Percentiles rank a stretch among this genome's conserved stretches.
Evolutionary conservation across 768 basidiomycete genomes (phyloP).

Genomic region (Macrolepiota dolichaula): DNA sequence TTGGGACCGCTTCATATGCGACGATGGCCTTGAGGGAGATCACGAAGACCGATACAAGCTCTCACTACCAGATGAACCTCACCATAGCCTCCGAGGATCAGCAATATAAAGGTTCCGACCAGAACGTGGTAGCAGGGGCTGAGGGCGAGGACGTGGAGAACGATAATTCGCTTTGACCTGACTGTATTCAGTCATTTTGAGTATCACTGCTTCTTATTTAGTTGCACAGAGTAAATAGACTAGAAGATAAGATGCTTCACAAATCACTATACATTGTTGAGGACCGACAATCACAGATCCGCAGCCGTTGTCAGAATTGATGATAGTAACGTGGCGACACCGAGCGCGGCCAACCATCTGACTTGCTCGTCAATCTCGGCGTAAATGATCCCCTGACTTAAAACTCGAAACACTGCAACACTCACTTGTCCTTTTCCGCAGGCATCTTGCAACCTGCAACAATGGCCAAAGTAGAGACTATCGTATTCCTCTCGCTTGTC

Average conservation of each 20-base stretch:
- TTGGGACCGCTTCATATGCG: conserved; percentile 92
- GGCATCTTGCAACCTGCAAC: neutral
- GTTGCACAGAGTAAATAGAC: neutral
- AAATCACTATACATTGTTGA: neutral
- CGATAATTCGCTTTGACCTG: neutral
- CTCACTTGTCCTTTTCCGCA: neutral
- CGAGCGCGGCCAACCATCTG: neutral
- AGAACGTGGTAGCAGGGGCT: conserved; percentile 28
- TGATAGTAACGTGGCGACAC: neutral
- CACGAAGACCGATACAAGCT: conserved; percentile 93
- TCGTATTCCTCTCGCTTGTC: conserved; percentile 88
- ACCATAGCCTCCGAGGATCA: conserved; percentile 82
- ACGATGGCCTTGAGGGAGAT: conserved; percentile 97
- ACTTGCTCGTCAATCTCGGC: neutral
- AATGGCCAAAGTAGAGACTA: conserved; percentile 70
- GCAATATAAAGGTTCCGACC: conserved; percentile 60
- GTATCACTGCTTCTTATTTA: neutral
- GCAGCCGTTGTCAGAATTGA: neutral
- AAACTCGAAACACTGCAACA: neutral
- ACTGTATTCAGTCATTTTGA: neutral
- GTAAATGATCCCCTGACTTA: neutral
- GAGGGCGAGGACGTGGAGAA: conserved; percentile 14
- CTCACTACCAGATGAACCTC: conserved; percentile 81
- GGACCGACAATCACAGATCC: neutral
- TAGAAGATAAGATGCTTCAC: neutral